Conservation (phyloP, 306 rosid genomes). For the Sicyos edulis region DNA sequence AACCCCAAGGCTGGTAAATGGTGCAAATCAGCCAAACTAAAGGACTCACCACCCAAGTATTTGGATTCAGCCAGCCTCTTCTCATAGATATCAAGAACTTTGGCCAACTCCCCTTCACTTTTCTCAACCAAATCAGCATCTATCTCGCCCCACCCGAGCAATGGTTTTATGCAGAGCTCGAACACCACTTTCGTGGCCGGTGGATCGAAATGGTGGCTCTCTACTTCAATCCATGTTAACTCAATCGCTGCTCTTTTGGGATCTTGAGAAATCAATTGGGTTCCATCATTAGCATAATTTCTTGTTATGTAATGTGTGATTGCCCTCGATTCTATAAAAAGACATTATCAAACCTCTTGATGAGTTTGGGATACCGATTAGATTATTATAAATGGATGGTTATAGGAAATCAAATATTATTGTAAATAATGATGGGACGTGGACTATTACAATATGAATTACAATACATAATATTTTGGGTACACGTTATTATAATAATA, state of each 20-base stretch:
- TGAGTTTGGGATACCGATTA: too few relatives aligned
- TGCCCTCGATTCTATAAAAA: constrained; percentile 46
- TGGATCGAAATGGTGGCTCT: constrained; percentile 29
- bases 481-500: too few relatives aligned
- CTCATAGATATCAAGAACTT: constrained; percentile 59
- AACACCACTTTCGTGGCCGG: constrained; percentile 41
- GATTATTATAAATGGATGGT: too few relatives aligned
- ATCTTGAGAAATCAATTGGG: constrained; percentile 30
- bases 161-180: constrained; percentile 40
- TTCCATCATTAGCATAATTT: constrained; percentile 43
- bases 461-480: too few relatives aligned
- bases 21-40: constrained; percentile 64
- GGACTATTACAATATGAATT: too few relatives aligned
- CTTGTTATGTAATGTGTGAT: constrained; percentile 37
- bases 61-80: constrained; percentile 39
- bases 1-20: constrained; percentile 39
- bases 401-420: too few relatives aligned
- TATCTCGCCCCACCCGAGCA: constrained; percentile 22
- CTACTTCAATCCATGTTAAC: constrained; percentile 36
- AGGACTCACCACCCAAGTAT: constrained; percentile 49
- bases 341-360: neutral
- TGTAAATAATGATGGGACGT: too few relatives aligned
- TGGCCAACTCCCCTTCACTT: constrained; percentile 37
- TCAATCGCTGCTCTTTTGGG: constrained; percentile 34
- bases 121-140: constrained; percentile 45